Evolutionary conservation across 2,329 filamentous ascomycete species (phyloP).

Genomic region (Claviceps humidiphila): DNA sequence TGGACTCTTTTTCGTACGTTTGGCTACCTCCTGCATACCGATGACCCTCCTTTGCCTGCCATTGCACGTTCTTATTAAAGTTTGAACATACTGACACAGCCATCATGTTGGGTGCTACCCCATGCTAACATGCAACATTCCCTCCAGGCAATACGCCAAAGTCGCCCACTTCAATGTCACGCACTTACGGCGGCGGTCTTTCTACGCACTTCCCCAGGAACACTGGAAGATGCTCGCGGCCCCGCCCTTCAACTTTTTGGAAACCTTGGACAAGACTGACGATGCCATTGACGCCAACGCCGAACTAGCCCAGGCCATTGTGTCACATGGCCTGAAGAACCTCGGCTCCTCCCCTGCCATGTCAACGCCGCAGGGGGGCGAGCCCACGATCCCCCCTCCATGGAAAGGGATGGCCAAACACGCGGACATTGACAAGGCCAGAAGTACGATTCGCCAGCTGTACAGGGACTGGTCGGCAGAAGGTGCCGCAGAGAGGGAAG

Average conservation of each 20-base stretch:
- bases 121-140: neutral
- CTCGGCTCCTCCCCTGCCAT: constrained; percentile 40
- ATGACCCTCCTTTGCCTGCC: too few species aligned
- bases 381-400: constrained; percentile 38
- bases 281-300: constrained; percentile 83
- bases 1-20: constrained; percentile 82
- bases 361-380: constrained; percentile 21
- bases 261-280: constrained; percentile 67
- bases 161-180: constrained; percentile 82
- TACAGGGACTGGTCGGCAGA: constrained; percentile 88
- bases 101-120: neutral
- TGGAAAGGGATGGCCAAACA: constrained; percentile 61
- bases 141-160: constrained; percentile 64
- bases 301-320: constrained; percentile 65
- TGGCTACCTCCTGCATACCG: too few species aligned
- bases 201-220: constrained; percentile 74
- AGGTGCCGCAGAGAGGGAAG: constrained; percentile 59
- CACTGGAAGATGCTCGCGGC: constrained; percentile 76
- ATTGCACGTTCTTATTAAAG: too few species aligned
- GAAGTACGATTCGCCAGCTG: constrained; percentile 84
- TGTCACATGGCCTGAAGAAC: constrained; percentile 52
- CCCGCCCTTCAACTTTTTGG: constrained; percentile 70
- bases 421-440: constrained; percentile 75
- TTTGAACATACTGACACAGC: neutral
- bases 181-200: constrained; percentile 78